These are phyloP conservation scores for Pseudopediastrum boryanum DNA, from an alignment of 139 green algal genomes.

Conservation along the genomic window DNA sequence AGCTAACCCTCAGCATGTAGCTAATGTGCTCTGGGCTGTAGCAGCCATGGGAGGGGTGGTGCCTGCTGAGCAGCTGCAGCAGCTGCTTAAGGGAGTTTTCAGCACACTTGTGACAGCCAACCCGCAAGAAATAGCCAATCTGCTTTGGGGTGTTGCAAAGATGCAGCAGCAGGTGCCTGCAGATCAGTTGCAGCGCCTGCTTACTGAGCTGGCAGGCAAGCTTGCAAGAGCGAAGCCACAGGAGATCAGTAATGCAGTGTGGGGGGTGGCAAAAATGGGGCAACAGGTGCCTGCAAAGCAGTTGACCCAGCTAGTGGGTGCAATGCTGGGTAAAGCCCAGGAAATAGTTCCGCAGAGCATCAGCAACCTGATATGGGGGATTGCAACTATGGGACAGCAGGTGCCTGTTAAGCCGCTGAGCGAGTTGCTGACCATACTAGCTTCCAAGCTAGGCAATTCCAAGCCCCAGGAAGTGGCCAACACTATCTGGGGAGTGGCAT, in stretches of 20 bases:
- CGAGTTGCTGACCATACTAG: background rate
- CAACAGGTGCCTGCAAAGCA: background rate
- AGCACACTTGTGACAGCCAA: background rate
- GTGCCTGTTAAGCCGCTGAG: background rate
- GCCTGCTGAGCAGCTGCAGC: background rate
- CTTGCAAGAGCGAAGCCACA: background rate
- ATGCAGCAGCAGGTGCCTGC: background rate
- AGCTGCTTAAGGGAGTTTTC: background rate
- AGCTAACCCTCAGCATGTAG: background rate
- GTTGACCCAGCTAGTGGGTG: background rate
- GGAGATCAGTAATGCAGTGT: background rate
- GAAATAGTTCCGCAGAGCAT: background rate
- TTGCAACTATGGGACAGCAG: background rate
- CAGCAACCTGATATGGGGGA: background rate
- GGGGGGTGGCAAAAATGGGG: background rate
- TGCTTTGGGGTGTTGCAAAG: background rate
- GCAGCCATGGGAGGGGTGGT: background rate
- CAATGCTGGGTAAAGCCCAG: background rate
- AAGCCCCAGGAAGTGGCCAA: background rate
- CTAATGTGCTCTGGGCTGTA: background rate
- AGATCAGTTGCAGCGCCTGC: background rate
- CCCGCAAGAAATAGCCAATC: background rate
- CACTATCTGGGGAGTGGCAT: background rate
- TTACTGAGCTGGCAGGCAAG: background rate
- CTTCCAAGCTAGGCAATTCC: background rate